A percentile compares a stretch with the other conserved stretches of the same genome.
Evolutionary conservation across 805 yeast genomes (phyloP).

Genomic region (Wickerhamomyces chaumierensis): DNA sequence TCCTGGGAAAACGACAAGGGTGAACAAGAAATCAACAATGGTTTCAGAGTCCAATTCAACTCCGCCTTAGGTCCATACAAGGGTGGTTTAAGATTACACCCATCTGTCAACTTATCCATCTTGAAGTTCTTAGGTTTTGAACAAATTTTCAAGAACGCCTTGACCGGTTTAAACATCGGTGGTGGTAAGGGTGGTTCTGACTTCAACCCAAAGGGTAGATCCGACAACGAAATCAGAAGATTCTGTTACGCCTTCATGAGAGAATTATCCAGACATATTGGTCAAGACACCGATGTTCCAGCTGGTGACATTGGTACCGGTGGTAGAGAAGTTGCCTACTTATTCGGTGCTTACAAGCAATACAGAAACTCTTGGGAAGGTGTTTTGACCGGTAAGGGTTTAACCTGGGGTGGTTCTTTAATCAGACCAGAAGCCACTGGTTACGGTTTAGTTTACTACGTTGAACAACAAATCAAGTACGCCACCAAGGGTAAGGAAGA

Average conservation of each 20-base stretch:
- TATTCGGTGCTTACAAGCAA: constrained; percentile 94
- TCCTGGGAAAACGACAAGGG: constrained; percentile 96
- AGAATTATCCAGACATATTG: constrained; percentile 92
- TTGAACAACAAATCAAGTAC: constrained; percentile 93
- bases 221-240: constrained; percentile 90
- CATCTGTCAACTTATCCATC: constrained; percentile 89
- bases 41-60: constrained; percentile 97
- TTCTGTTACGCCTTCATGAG: constrained; percentile 94
- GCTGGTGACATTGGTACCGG: constrained; percentile 99
- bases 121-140: constrained; percentile 95
- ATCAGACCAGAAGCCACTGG: constrained; percentile 99
- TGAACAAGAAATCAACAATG: constrained; percentile 85
- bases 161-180: constrained; percentile 95
- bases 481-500: constrained; percentile 85
- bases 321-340: constrained; percentile 62
- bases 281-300: constrained; percentile 95
- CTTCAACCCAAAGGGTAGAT: constrained; percentile 92
- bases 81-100: constrained; percentile 98
- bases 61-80: constrained; percentile 98
- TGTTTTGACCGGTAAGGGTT: constrained; percentile 95
- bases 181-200: constrained; percentile 99
- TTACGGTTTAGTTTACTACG: constrained; percentile 93
- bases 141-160: constrained; percentile 96
- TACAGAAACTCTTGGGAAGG: constrained; percentile 91
- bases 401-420: constrained; percentile 97